phyloP scores from a whole-genome alignment of 1,284 basidiomycete species.

The Sanghuangporus sanghuang region DNA sequence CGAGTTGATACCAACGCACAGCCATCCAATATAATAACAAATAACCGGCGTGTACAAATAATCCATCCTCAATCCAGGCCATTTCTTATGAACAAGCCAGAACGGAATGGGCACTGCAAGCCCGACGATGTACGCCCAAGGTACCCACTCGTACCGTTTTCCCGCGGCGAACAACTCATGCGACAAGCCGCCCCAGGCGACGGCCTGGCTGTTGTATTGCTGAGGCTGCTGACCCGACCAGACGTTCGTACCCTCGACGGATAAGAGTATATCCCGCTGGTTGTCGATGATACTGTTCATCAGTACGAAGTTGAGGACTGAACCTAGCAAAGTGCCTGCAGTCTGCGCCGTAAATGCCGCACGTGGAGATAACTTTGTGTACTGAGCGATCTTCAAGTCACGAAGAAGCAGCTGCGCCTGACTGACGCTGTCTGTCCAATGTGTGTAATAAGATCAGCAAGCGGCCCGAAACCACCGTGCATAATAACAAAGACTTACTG shows the following conservation, averaged over 20 bases:
- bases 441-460: background rate
- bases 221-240: slow-evolving; percentile 27
- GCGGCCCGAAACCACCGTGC: background rate
- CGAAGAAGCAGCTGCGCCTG: slow-evolving; percentile 39
- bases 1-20: slow-evolving; percentile 51
- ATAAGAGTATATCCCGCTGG: slow-evolving; percentile 23
- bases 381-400: slow-evolving; percentile 38
- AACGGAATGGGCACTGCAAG: slow-evolving; percentile 26
- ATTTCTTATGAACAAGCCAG: slow-evolving; percentile 24
- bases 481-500: slow-evolving; percentile 16
- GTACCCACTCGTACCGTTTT: slow-evolving; percentile 21
- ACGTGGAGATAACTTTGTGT: slow-evolving; percentile 23
- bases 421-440: slow-evolving; percentile 32
- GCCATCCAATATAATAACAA: slow-evolving; percentile 34
- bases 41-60: slow-evolving; percentile 13
- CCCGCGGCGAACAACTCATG: slow-evolving; percentile 22
- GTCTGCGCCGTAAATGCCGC: slow-evolving; percentile 27
- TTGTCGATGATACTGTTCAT: slow-evolving; percentile 24
- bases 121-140: slow-evolving; percentile 22
- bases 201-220: slow-evolving; percentile 25
- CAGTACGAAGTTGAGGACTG: slow-evolving; percentile 20
- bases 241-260: slow-evolving; percentile 23
- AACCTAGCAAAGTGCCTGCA: slow-evolving; percentile 15
- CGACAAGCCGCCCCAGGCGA: slow-evolving; percentile 26
- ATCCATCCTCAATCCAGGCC: slow-evolving; percentile 17